Base-by-base conservation (phyloP, 2,329 filamentous ascomycete species). In the Colletotrichum costaricense region DNA sequence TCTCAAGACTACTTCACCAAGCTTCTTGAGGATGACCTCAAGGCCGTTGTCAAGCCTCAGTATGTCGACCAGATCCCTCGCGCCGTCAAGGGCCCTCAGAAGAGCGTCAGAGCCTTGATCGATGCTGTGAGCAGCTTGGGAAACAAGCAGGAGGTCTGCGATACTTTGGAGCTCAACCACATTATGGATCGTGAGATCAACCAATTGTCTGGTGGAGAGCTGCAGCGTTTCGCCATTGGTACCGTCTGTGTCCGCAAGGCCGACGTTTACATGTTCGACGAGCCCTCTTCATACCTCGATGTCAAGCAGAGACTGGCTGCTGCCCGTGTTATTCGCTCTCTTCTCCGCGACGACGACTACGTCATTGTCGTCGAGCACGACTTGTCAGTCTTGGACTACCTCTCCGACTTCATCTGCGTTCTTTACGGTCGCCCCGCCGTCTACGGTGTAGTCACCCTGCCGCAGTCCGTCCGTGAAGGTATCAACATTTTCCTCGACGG, bases 401-500 rank as follows among this genome's bases (percentile, higher is more conserved):
- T 99, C 69, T 99, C 97, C 69, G 97, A 99, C 85, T 99, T 97
- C 84, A 95, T 99, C 80, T 99, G 97, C 82, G 95, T 98, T 74
- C 92, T 99, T 12, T 99, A 99, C 85, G 97, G 97, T 78, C 92
- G 93, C 85, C 97, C 97, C 49, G 97, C 97, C 59, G 92, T 98
- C 58, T 99, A 99, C 79, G 97, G 97, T 92, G 97, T 99, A 63
- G 97, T 99, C 62, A 98, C 97, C 30, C 90, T 98, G 26, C 97
- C 97, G 63, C 90, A 97, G 79, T 98, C 97, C 4, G 97, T 99
- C 73, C 95, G 97, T 81, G 97, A 99, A 90, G 97, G 95, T 84
- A 98, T 98, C 92, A 98, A 98, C 82, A 97, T 98, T 82, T 99
- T 98, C 92, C 89, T 99, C 69, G 97, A 99, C 79, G 97, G 97